Evolutionary conservation across 805 yeast species (phyloP).

Genomic region (Naumovozyma dairenensis): DNA sequence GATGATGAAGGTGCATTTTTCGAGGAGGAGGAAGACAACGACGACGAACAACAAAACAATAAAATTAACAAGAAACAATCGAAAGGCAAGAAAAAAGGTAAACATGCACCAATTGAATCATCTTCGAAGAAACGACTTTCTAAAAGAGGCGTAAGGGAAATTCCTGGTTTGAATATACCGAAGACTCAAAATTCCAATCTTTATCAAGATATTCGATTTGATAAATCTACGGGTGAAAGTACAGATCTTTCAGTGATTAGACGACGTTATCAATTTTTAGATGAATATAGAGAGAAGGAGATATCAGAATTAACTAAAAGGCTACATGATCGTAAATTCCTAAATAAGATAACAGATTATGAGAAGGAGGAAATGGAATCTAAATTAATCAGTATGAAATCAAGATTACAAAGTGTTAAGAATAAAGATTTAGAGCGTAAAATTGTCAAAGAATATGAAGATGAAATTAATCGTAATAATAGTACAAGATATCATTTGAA

Average conservation of each 20-base stretch:
- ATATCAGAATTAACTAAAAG: slow-evolving; percentile 47
- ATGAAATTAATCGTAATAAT: slow-evolving; percentile 42
- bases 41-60: slow-evolving; percentile 15
- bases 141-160: slow-evolving; percentile 56
- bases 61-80: slow-evolving; percentile 1
- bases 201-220: slow-evolving; percentile 81
- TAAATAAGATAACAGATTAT: slow-evolving; percentile 30
- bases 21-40: slow-evolving; percentile 27
- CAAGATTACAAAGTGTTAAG: slow-evolving; percentile 57
- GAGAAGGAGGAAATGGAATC: slow-evolving; percentile 47
- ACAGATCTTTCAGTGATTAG: slow-evolving; percentile 60
- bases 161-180: slow-evolving; percentile 52
- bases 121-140: slow-evolving; percentile 68
- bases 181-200: slow-evolving; percentile 32
- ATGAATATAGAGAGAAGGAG: slow-evolving; percentile 74
- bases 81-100: slow-evolving; percentile 29
- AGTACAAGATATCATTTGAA: slow-evolving; percentile 49
- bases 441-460: slow-evolving; percentile 52
- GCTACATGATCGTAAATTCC: slow-evolving; percentile 44
- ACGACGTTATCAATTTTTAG: slow-evolving; percentile 73
- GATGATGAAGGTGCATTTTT: slow-evolving; percentile 30
- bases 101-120: slow-evolving; percentile 82
- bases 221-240: slow-evolving; percentile 79
- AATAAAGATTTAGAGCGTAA: slow-evolving; percentile 66
- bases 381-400: slow-evolving; percentile 51